These are phyloP conservation scores for Chloropicon primus DNA, from an alignment of 139 green algal species.

Conservation along the genomic window DNA sequence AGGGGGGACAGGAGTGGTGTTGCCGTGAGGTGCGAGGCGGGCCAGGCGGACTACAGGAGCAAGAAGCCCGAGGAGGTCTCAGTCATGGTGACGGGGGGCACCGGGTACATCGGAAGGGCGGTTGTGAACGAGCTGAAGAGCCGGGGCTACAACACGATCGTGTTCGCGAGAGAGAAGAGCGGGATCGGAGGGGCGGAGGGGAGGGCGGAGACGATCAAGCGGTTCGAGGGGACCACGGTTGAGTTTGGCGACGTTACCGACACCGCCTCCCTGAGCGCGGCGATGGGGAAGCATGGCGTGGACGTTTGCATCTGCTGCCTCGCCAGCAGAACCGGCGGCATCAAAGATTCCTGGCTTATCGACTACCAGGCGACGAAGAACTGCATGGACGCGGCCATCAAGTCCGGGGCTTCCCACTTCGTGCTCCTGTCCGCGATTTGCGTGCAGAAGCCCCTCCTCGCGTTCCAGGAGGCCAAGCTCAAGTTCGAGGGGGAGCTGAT, in stretches of 20 bases:
- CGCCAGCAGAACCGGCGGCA: conserved; percentile 71
- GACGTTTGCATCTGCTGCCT: conserved; percentile 97
- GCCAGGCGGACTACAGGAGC: conserved; percentile 27
- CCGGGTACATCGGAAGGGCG: conserved; percentile 94
- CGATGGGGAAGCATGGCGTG: conserved; percentile 19
- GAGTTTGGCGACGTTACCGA: conserved; percentile 76
- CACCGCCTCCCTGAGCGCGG: conserved; percentile 31
- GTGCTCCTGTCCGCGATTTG: conserved; percentile 95
- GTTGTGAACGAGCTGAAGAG: conserved; percentile 51
- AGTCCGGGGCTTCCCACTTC: conserved; percentile 65
- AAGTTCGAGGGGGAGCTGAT: conserved; percentile 80
- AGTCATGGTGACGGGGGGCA: conserved; percentile 83
- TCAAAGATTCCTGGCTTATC: conserved; percentile 87
- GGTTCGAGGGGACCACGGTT: conserved; percentile 70
- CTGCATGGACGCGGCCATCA: conserved; percentile 47
- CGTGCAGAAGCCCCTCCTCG: conserved; percentile 94
- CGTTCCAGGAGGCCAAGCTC: conserved; percentile 98
- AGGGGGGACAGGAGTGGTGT: too few relatives aligned
- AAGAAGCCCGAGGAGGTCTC: conserved; percentile 52
- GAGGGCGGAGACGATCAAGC: conserved; percentile 55
- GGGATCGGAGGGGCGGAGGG: conserved; percentile 80
- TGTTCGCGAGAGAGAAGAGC: conserved; percentile 68
- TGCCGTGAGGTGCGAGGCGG: not conserved
- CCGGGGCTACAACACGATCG: conserved; percentile 50
- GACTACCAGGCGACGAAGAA: conserved; percentile 96